These are phyloP conservation scores for Agmasoma carcini DNA, from an alignment of 371 early-diverging fungal genomes.

Conservation along the genomic window DNA sequence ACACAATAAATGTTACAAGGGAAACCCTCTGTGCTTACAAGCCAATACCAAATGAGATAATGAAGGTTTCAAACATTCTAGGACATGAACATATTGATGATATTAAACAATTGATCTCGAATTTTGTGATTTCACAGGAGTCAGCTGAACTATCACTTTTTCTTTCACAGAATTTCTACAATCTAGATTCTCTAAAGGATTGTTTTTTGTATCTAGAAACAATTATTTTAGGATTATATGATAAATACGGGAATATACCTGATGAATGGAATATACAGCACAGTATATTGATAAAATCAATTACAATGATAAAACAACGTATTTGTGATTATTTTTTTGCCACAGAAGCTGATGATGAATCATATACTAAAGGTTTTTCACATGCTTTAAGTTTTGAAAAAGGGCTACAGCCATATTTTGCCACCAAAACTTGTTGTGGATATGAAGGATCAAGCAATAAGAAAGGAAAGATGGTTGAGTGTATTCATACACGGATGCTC, in stretches of 20 bases:
- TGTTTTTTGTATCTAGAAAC: slow-evolving; percentile 20
- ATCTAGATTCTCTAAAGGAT: slow-evolving; percentile 12
- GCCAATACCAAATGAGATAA: neutral
- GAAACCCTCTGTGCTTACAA: neutral
- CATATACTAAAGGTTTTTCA: slow-evolving; percentile 8
- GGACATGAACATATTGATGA: neutral
- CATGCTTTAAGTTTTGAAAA: slow-evolving; percentile 22
- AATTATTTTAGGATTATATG: slow-evolving; percentile 4
- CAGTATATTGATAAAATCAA: neutral
- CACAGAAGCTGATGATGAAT: slow-evolving; percentile 8
- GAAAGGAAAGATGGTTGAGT: neutral
- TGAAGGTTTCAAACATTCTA: neutral
- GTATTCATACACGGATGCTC: slow-evolving; percentile 33
- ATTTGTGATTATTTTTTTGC: slow-evolving; percentile 34
- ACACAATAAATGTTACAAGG: neutral
- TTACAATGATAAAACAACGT: slow-evolving; percentile 33
- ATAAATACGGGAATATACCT: slow-evolving; percentile 27
- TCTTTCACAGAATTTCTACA: slow-evolving; percentile 11
- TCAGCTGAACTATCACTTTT: slow-evolving; percentile 14
- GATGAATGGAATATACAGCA: slow-evolving; percentile 28
- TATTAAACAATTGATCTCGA: neutral
- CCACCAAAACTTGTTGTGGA: slow-evolving; percentile 15
- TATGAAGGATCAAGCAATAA: neutral
- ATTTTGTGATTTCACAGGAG: slow-evolving; percentile 7
- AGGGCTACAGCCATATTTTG: slow-evolving; percentile 3